Base-by-base conservation (phyloP, 1,139 yeast genomes). In the Hyphopichia khmerensis region DNA sequence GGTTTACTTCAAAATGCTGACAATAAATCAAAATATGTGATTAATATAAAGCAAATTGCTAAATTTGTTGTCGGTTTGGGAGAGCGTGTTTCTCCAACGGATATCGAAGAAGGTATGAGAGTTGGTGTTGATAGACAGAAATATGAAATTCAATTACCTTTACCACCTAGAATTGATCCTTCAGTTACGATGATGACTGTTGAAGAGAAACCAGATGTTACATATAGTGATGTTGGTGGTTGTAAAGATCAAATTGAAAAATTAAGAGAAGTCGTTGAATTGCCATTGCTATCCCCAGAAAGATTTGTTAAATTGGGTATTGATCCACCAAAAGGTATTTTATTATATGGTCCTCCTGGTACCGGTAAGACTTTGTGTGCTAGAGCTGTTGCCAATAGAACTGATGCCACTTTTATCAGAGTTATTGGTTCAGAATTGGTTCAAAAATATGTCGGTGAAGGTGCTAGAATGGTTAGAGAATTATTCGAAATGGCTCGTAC, bases 151-250 rank as follows among this genome's bases (percentile, higher is more conserved):
- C 96, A 90, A 74, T 77, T 93, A 56, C 99, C 99, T 21, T 75
- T 95, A 52, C 99, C 99, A 18, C 99, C 99, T 41, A 77, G 96
- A 61, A 93, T 93, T 61, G 99, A 93, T 65, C 98, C 99, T 10
- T 81, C 91, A 15, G 99, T 93, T 42, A 93, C 99, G n/a, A 93
- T 93, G 99, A 93, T 93, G 99, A 91, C 98, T 1, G 99, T 93
- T 41, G 99, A 93, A 65, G 99, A 93, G 64, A 93, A 93, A 66
- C 99, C 99, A 15, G 95, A 86, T 66, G 93, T 86, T 31, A 86
- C 95, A 11, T 86, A 86, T 60, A 80, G 87, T 49, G 99, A 93
- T 64, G 93, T 93, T 47, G 99, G 99, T 56, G 99, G 99, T 24
- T 89, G 96, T 65, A 93, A 93, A 70, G 98, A 93, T 48, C 99